Base-by-base conservation (phyloP, 2,329 filamentous ascomycete genomes). In the Hypoxylon sp. region DNA sequence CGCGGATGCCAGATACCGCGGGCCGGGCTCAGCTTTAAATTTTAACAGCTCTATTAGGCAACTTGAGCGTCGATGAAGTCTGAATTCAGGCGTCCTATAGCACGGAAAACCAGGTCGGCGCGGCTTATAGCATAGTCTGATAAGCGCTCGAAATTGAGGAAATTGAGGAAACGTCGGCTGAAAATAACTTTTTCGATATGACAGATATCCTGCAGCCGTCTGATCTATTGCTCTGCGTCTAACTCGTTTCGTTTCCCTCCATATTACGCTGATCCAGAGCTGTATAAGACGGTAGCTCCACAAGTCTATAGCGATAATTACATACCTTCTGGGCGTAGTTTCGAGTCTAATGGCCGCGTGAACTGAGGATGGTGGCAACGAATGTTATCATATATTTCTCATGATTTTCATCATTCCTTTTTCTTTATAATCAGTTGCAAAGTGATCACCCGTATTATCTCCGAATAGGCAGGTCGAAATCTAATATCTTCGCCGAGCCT, bases 381-480 rank as follows among this genome's bases (percentile, higher is more conserved):
- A 57, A 68, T 65, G 56, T 53, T 60, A 65, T 70, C 68, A 70
- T 65, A 62, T 65, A 55, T 63, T 43, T 65, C 55, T 57, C 46
- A 53, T 41, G 36, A 23, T 32, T 41, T n/a, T 21, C 19, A 17
- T 49, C 34, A 17, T n/a, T 51, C 38, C 2, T 63, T 7, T 46
- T 43, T 43, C 23, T 38, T 60, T 43, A 25, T 65, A 65, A 57
- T 57, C 57, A 32, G 60, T 36, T 32, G 45, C 30, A 38, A 30
- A 50, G 32, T 7, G 67, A 70, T 70, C 64, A 60, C 25, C 67
- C 30, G 57, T 32, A 17, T 43, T 30, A 25, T 48, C 49, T 67
- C 67, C 52, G 55, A 70, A 70, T 68, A 68, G 65, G 68, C 61
- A 70, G 68, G 68, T 65, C 58, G 61, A 58, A 50, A 30, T 36